phyloP scores from a whole-genome alignment of 1,139 yeast species.

The Blastobotrys capitulatus region DNA sequence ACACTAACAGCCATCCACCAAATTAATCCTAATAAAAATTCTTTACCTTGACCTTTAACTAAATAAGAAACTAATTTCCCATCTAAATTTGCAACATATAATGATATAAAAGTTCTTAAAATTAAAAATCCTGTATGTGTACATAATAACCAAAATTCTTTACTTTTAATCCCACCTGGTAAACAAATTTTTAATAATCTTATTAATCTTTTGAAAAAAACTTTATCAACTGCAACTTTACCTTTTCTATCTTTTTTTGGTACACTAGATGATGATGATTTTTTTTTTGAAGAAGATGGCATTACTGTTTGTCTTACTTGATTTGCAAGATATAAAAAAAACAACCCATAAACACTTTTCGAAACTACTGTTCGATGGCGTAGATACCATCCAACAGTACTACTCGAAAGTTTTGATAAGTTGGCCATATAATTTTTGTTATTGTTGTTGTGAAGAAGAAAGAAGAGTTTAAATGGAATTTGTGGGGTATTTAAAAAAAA shows the following conservation, averaged over 20 bases:
- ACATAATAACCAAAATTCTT: conserved; percentile 39
- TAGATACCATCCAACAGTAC: conserved; percentile 18
- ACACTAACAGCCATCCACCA: conserved; percentile 83
- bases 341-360: conserved; percentile 25
- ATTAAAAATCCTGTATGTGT: conserved; percentile 61
- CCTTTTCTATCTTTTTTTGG: conserved; percentile 4
- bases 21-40: conserved; percentile 57
- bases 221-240: conserved; percentile 33
- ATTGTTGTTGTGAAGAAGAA: not conserved
- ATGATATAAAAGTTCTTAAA: conserved; percentile 65
- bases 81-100: conserved; percentile 81
- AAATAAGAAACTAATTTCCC: conserved; percentile 81
- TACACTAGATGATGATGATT: conserved; percentile 6
- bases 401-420: conserved; percentile 18
- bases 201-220: conserved; percentile 28
- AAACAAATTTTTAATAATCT: conserved; percentile 33
- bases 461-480: not conserved
- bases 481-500: conserved; percentile 1
- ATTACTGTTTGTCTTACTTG: conserved; percentile 22
- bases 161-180: conserved; percentile 32
- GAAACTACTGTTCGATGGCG: conserved; percentile 26
- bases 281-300: conserved; percentile 16
- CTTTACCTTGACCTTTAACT: conserved; percentile 62
- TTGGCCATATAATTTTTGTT: conserved; percentile 16
- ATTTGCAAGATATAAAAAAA: conserved; percentile 22